Base-by-base conservation (phyloP, 169 alveolate species). In the Plasmodium yoelii region DNA sequence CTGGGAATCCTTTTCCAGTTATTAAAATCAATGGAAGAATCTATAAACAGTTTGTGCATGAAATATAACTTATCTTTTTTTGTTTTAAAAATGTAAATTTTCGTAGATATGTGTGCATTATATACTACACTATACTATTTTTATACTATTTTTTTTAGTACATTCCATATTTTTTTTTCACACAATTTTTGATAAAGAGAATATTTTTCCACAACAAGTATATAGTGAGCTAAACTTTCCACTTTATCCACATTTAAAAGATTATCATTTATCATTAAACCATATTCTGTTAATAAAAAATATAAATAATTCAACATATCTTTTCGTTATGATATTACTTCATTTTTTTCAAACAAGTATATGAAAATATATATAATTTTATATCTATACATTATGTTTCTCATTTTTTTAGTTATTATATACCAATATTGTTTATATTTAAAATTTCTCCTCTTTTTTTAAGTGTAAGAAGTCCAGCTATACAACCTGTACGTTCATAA, bases 1-100 rank as follows among this genome's bases (percentile, higher is more conserved):
- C 91, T 15, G 94, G 94, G 22, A 91, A 75, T 55, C 94, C 94
- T 51, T 77, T 75, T 19, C 94, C 94, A n/a, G 94, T 91, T 28
- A 91, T 75, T 68, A 91, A 59, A 42, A 91, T 84, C 22, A 61
- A 70, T 2, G 94, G 94, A 42, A 91, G 57, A 34, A 51, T 77
- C 94, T 91, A 65, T 24, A 51, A 15, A 15, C 3, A 0, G 59
- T 51, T 51, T 13, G 0, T 3, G n/a, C 59, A 12, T 12, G 8
- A 51, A 15, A 13, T 10, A 47, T 51, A 51, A 51, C 3, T 4
- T 15, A 12, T 51, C 7, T 51, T 51, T 51, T 51, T 51, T 51
- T 51, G 5, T 15, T 2, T 51, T 51, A 34, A 0, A 34, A 34
- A 64, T 60, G 28, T 60, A 22, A 0, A 44, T 55, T 8, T 65